Percentiles rank a stretch among this genome's conserved stretches.
Evolutionary conservation across 768 basidiomycete genomes (phyloP).

Genomic region (Antrodiella citrinella): DNA sequence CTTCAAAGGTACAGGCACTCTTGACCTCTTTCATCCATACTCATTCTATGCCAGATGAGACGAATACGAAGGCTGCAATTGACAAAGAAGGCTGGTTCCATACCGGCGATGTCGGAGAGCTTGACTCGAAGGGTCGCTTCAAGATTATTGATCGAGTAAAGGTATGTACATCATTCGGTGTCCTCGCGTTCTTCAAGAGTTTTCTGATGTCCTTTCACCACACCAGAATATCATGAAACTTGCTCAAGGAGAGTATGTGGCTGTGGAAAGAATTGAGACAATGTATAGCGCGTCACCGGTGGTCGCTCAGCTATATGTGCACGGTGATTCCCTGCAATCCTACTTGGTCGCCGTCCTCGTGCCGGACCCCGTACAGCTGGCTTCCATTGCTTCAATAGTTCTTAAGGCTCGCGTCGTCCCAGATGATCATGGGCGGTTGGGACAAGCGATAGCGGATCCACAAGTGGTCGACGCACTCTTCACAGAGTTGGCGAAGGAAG

Average conservation of each 20-base stretch:
- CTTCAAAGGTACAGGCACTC: constrained; percentile 88
- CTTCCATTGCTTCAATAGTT: constrained; percentile 45
- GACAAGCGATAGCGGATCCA: constrained; percentile 48
- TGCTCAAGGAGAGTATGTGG: constrained; percentile 96
- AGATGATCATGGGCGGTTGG: constrained; percentile 42
- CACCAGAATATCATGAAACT: constrained; percentile 99
- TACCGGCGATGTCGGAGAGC: constrained; percentile 80
- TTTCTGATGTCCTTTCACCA: too few relatives aligned
- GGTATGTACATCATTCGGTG: too few relatives aligned
- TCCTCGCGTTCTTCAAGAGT: too few relatives aligned
- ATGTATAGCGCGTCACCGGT: constrained; percentile 61
- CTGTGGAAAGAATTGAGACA: constrained; percentile 91
- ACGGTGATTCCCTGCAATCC: constrained; percentile 87
- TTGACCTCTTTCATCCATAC: not conserved
- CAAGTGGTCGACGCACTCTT: constrained; percentile 52
- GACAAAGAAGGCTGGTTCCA: constrained; percentile 90
- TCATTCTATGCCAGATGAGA: constrained; percentile 51
- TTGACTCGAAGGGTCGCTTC: constrained; percentile 74
- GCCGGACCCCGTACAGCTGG: constrained; percentile 72
- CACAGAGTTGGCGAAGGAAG: constrained; percentile 46
- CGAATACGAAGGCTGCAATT: constrained; percentile 72
- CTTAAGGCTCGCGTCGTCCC: constrained; percentile 42
- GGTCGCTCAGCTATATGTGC: constrained; percentile 76
- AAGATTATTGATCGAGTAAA: constrained; percentile 95
- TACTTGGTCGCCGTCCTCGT: constrained; percentile 80